Conservation (phyloP, 176 grass and related monocot species). For the Eleusine indica region DNA sequence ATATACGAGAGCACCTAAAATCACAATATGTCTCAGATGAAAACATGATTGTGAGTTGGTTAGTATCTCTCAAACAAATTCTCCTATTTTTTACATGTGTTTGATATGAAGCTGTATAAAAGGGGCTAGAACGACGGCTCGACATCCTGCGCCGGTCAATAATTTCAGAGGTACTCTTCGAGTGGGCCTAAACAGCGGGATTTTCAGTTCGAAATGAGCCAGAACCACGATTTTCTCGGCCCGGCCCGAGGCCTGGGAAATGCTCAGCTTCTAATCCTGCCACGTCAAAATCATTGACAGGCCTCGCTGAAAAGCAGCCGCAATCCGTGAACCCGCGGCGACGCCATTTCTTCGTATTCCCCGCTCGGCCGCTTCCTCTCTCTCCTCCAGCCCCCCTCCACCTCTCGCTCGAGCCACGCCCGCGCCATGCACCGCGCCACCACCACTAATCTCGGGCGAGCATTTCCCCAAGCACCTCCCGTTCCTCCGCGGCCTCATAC, state of each 20-base stretch:
- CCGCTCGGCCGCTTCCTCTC: constrained; percentile 34
- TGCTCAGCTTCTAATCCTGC: constrained; percentile 2
- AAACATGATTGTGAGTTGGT: too few species aligned
- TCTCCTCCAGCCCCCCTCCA: constrained; percentile 1
- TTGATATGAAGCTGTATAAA: too few species aligned
- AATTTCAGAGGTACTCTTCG: too few species aligned
- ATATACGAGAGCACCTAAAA: too few species aligned
- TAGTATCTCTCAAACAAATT: too few species aligned
- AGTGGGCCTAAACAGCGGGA: not conserved
- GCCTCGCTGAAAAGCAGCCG: constrained; percentile 33
- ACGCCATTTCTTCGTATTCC: constrained; percentile 42
- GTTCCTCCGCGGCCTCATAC: constrained; percentile 51
- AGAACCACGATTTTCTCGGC: not conserved
- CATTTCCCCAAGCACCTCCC: constrained; percentile 40
- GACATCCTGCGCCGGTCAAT: too few species aligned
- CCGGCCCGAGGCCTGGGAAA: not conserved
- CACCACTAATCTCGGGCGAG: constrained; percentile 42
- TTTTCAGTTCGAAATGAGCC: too few species aligned
- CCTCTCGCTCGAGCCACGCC: constrained; percentile 43
- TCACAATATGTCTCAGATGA: too few species aligned
- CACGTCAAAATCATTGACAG: constrained; percentile 22
- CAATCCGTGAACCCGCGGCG: constrained; percentile 32
- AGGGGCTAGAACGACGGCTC: too few species aligned
- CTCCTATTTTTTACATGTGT: too few species aligned
- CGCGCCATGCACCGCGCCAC: constrained; percentile 55